phyloP scores from a whole-genome alignment of 2,329 filamentous ascomycete species.

The Cladophialophora chaetospira region DNA sequence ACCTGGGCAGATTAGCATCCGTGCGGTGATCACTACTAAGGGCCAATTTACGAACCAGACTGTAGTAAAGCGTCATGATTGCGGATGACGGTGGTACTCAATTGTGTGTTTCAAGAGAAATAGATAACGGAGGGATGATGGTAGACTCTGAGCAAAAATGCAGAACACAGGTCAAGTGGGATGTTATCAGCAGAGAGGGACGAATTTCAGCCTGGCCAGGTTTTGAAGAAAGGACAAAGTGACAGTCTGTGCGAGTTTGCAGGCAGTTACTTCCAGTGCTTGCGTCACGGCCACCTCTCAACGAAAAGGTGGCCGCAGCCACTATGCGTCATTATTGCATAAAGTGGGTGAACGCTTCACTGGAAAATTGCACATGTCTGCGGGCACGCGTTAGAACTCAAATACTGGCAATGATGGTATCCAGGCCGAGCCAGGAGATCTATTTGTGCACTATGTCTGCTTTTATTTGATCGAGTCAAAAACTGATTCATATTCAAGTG shows the following conservation, averaged over 20 bases:
- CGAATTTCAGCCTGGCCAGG: neutral
- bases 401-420: too few species aligned
- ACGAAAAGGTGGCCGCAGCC: neutral
- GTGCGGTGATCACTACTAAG: neutral
- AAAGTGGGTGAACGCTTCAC: too few species aligned
- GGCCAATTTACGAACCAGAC: constrained; percentile 34
- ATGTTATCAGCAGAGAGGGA: neutral
- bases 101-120: neutral
- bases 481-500: too few species aligned
- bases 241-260: neutral
- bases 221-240: constrained; percentile 9
- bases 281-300: constrained; percentile 10
- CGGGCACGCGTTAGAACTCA: too few species aligned
- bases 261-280: neutral
- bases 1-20: constrained; percentile 40
- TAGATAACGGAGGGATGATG: too few species aligned
- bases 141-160: neutral
- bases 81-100: constrained; percentile 31
- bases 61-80: constrained; percentile 71
- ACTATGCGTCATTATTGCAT: neutral
- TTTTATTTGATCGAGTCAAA: too few species aligned
- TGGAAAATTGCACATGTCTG: too few species aligned
- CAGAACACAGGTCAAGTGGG: neutral
- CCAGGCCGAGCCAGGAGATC: too few species aligned
- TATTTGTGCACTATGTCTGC: too few species aligned